phyloP scores from a whole-genome alignment of 768 basidiomycete species.

The Suillus brevipes region DNA sequence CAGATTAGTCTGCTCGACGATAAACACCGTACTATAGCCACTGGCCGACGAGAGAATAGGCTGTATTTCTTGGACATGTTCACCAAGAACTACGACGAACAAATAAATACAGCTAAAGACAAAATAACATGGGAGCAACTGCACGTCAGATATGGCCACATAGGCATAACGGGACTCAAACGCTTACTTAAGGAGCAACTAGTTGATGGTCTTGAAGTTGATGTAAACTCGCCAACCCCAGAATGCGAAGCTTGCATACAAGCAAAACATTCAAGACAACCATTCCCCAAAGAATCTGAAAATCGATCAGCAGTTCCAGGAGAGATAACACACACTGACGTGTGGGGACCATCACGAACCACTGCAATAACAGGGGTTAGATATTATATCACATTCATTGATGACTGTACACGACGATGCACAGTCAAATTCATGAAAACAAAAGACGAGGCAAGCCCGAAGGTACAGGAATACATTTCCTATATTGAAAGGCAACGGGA shows the following conservation, averaged over 20 bases:
- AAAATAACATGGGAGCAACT: too few species aligned
- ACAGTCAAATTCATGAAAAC: slow-evolving; percentile 21
- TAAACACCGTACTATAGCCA: too few species aligned
- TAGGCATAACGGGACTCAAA: not conserved
- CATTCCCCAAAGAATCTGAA: not conserved
- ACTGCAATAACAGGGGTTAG: slow-evolving; percentile 15
- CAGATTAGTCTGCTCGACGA: too few species aligned
- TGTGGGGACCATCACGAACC: slow-evolving; percentile 25
- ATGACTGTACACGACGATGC: slow-evolving; percentile 15
- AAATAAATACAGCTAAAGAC: too few species aligned
- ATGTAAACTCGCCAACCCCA: not conserved
- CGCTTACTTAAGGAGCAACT: not conserved
- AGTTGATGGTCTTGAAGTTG: not conserved
- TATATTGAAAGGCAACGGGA: slow-evolving; percentile 13
- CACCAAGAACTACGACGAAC: too few species aligned
- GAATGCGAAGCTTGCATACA: slow-evolving; percentile 7
- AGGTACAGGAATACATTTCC: slow-evolving; percentile 18
- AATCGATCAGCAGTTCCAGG: too few species aligned
- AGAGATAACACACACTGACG: slow-evolving; percentile 19
- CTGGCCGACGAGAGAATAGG: too few species aligned
- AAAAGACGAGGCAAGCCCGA: slow-evolving; percentile 26
- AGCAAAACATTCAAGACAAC: not conserved
- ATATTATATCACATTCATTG: slow-evolving; percentile 28
- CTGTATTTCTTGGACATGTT: too few species aligned
- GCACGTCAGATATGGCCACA: not conserved